Base-by-base conservation (phyloP, 2,329 filamentous ascomycete genomes). In the Endothia cerciana region DNA sequence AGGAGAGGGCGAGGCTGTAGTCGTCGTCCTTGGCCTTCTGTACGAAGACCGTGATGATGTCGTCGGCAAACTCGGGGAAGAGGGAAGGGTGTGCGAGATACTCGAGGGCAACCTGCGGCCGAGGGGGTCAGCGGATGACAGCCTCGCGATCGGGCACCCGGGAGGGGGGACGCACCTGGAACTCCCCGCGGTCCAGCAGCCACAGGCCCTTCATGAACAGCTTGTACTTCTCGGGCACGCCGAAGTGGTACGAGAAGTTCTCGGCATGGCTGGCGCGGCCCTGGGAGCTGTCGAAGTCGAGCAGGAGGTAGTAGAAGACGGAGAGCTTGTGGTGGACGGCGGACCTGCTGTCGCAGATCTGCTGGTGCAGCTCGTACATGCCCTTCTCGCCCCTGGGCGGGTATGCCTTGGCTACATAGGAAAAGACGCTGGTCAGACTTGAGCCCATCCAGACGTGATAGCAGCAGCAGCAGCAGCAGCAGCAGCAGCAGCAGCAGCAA, bases 121-220 rank as follows among this genome's bases (percentile, higher is more conserved):
- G 41, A 51, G 36, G 15, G 51, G 4, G 5, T 61, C 63, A 61
- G 58, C 38, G 13, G 15, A 38, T 38, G 15, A 25, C 30, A 30
- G 10, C 28, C 1, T 22, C 11, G 19, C 53, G 8, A n/a, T 8
- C 33, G 22, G n/a, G 36, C 1, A 53, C 28, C 17, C 10, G 30
- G 8, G n/a, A 43, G 28, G 28, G 15, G n/a, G 22, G 11, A 40
- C 77, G 7, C 73, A 90, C 88, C 70, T 83, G 80, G 73, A 92
- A 93, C 65, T 92, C 83, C 55, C 88, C 80, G 53, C 86, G 85
- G 74, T 97, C 93, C 75, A 97, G 81, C 72, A 91, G 83, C 91
- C 92, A 96, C 11, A 96, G 79, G 0, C 93, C 93, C 71, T 91
- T 88, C 78, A 95, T 92, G 72, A 94, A 91, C 56, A 91, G 87